Base-by-base conservation (phyloP, 2,329 filamentous ascomycete species). In the Fusarium fujikuroi region DNA sequence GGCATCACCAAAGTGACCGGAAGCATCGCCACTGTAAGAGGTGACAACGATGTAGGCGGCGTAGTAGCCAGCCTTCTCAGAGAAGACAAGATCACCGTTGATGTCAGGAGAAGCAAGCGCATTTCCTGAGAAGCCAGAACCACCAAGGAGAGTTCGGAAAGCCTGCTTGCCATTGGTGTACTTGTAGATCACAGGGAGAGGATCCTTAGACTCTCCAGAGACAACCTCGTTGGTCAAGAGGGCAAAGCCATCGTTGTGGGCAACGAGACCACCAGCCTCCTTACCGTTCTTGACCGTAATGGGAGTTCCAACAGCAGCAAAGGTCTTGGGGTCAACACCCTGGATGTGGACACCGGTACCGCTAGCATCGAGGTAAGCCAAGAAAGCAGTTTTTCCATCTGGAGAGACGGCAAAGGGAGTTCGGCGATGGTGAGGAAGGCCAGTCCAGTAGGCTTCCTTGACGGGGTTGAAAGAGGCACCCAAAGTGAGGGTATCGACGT, bases 181-280 rank as follows among this genome's bases (percentile, higher is more conserved):
- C 60, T 88, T 85, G 80, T 91, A 90, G n/a, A 91, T 81, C 4
- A 88, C 87, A 19, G 89, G 81, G 15, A 91, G 86, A 3, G 88
- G 88, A 9, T 84, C 85, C 63, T 88, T 83, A 8, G 85, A 72
- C 21, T 87, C 86, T 28, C 85, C 85, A 3, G 86, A 84, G 72
- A 89, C 80, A 5, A 84, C 83, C 76, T 89, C 88, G 80, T 90
- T 90, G 44, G 88, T 89, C 54, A 91, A 80, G 34, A 91, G 79
- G n/a, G 89, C 89, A 69, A 91, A 91, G 6, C 89, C 89, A 77
- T 91, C 88, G 78, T 91, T 87, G 75, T 91, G 89, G 21, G 89
- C 89, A 47, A 91, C 87, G 2, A 91, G 84, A 50, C 89, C 89
- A 60, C 88, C 88, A 9, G 87, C 88, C 80, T 91, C 89, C 74